A percentile compares a stretch with the other conserved stretches of the same genome.
These are phyloP conservation scores for Paramecium biaurelia DNA, from an alignment of 73 alveolate species.

Conservation along the genomic window DNA sequence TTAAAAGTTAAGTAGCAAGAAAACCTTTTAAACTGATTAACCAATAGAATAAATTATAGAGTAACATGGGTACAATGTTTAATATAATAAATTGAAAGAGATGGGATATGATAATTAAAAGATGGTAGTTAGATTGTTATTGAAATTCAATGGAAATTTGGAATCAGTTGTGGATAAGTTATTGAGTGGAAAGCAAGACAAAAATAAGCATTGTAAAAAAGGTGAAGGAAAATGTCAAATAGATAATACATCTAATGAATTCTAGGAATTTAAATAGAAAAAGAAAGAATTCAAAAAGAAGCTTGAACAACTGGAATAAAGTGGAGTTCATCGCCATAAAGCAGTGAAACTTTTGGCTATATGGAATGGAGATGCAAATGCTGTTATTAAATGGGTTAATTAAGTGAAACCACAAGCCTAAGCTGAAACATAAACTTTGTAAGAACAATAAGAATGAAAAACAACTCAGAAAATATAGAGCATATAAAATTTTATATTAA, in stretches of 20 bases:
- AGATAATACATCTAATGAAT: background rate
- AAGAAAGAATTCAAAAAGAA: background rate
- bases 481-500: too few relatives aligned
- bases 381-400: background rate
- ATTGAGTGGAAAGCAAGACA: background rate
- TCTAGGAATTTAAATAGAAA: background rate
- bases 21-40: background rate
- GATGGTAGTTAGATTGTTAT: background rate
- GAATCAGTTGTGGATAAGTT: background rate
- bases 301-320: background rate
- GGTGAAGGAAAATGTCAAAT: background rate
- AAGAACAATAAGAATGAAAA: too few relatives aligned
- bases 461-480: too few relatives aligned
- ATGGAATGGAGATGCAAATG: background rate
- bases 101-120: background rate
- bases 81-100: background rate
- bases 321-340: background rate
- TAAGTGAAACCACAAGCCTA: background rate
- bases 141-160: slow-evolving; percentile 4
- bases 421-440: background rate
- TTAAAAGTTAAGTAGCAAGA: background rate
- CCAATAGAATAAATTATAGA: background rate
- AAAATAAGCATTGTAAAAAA: background rate
- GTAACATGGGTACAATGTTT: slow-evolving; percentile 18
- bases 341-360: slow-evolving; percentile 37